These are phyloP conservation scores for Metarhizium rileyi DNA, from an alignment of 2,329 filamentous ascomycete species.

Conservation along the genomic window DNA sequence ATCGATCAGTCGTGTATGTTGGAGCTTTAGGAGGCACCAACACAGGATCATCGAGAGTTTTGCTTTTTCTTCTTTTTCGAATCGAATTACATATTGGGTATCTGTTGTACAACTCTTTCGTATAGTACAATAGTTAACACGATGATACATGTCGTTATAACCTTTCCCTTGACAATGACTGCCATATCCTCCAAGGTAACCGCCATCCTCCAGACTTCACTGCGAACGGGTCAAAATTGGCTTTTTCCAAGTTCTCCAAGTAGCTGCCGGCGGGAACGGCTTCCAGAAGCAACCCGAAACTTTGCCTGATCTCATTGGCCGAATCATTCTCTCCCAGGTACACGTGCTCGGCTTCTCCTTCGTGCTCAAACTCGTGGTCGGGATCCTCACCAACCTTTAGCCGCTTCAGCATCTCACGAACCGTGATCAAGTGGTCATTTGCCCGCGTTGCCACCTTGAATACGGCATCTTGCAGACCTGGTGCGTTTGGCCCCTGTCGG, in stretches of 20 bases:
- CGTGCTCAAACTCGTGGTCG: constrained; percentile 83
- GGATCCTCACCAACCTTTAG: constrained; percentile 63
- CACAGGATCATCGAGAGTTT: no score
- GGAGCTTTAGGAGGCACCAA: background rate
- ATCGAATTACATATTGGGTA: background rate
- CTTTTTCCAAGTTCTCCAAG: constrained; percentile 64
- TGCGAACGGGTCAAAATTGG: constrained; percentile 75
- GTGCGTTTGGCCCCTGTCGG: constrained; percentile 65
- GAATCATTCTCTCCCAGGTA: constrained; percentile 33
- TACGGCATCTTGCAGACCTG: constrained; percentile 77
- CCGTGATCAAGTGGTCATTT: constrained; percentile 92
- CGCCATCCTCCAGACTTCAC: constrained; percentile 61
- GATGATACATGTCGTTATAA: constrained; percentile 25
- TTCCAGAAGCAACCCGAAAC: constrained; percentile 73
- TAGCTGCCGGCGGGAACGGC: constrained; percentile 70
- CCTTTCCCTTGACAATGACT: constrained; percentile 37
- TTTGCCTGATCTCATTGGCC: constrained; percentile 39
- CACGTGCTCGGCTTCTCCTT: constrained; percentile 60
- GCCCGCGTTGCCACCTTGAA: constrained; percentile 89
- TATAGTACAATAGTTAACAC: background rate
- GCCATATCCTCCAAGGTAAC: constrained; percentile 67
- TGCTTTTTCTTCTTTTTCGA: no score
- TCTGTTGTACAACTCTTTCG: background rate
- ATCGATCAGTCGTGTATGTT: no score
- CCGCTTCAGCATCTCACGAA: constrained; percentile 80